Evolutionary conservation across 306 rosid genomes (phyloP), one percentile per base, ranked within the genome.

Genomic region (Myrica gale): DNA sequence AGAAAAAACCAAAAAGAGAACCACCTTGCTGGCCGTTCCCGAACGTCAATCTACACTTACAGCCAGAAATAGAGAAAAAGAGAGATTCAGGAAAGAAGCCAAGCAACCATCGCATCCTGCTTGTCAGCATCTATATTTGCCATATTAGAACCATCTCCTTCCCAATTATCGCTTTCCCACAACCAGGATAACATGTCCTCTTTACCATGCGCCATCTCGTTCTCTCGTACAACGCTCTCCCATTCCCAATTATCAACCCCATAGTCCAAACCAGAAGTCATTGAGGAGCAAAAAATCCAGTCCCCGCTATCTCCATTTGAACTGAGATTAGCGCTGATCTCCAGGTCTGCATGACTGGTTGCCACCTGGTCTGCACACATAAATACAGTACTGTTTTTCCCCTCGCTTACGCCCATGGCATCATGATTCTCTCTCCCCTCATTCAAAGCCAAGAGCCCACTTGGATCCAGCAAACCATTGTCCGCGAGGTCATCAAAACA

Each of bases 71-170:
- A 45, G 50, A 1, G 37, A 57, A 13, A 5, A 3, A 4, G 4
- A 37, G 4, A 15, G 19, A 0, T 71, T 88, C 80, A 91, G 55
- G 92, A 88, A 15, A 89, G 87, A 68, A 92, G 79, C 90, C 91
- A 85, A 65, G 87, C 83, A 32, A 84, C 61, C 52, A 85, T 48
- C 0, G 83, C 91, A 47, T 83, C 80, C 47, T 83, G 88, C n/a
- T 62, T 81, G 5, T 83, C 77, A 16, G 68, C 32, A 80, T 82
- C 86, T 5, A 73, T 56, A 75, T 84, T 79, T 47, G 39, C 72
- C 11, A 69, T 52, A 3, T 57, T 48, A 32, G 74, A 66, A 68
- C 50, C 52, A 73, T 68, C 79, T 11, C 65, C 54, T 42, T 77
- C 89, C 82, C 53, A 68, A 7, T 81, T 67, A 69, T 84, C 82